Percentiles rank a stretch among this genome's conserved stretches.
Conservation (phyloP, 2,329 filamentous ascomycete species). For the Helotiales sp. region DNA sequence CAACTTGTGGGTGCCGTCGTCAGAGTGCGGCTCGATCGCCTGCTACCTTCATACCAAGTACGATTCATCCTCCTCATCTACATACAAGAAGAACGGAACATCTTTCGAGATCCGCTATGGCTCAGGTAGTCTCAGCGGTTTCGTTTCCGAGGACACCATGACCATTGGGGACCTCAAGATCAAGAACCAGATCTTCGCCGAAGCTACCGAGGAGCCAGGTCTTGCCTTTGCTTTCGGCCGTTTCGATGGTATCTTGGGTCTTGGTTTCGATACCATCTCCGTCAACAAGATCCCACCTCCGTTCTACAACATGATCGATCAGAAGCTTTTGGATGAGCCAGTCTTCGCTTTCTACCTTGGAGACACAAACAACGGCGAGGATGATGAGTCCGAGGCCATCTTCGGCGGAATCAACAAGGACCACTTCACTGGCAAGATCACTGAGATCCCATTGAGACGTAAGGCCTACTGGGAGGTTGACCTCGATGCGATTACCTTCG, state of each 20-base stretch:
- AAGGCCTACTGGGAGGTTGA: slow-evolving; percentile 99
- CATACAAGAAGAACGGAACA: slow-evolving; percentile 92
- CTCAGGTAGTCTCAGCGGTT: slow-evolving; percentile 91
- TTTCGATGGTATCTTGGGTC: slow-evolving; percentile 95
- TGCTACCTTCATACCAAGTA: slow-evolving; percentile 98
- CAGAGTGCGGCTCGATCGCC: slow-evolving; percentile 89
- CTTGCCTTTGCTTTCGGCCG: slow-evolving; percentile 97
- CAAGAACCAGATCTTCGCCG: slow-evolving; percentile 91
- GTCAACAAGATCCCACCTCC: slow-evolving; percentile 94
- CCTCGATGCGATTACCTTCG: slow-evolving; percentile 88
- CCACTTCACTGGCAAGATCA: slow-evolving; percentile 84
- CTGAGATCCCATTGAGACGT: slow-evolving; percentile 90
- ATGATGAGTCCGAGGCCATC: slow-evolving; percentile 80
- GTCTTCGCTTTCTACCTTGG: slow-evolving; percentile 98
- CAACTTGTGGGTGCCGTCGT: slow-evolving; percentile 97
- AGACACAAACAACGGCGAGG: slow-evolving; percentile 67
- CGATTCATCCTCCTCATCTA: slow-evolving; percentile 85
- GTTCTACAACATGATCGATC: slow-evolving; percentile 94
- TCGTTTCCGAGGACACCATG: slow-evolving; percentile 87
- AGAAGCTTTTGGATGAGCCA: slow-evolving; percentile 86
- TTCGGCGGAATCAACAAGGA: slow-evolving; percentile 88
- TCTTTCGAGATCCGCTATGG: slow-evolving; percentile 94
- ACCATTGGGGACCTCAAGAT: slow-evolving; percentile 88
- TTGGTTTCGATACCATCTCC: slow-evolving; percentile 95
- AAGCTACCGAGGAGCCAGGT: slow-evolving; percentile 94